phyloP scores from a whole-genome alignment of 108 stramenopile species.

The Nannochloropsis salina region DNA sequence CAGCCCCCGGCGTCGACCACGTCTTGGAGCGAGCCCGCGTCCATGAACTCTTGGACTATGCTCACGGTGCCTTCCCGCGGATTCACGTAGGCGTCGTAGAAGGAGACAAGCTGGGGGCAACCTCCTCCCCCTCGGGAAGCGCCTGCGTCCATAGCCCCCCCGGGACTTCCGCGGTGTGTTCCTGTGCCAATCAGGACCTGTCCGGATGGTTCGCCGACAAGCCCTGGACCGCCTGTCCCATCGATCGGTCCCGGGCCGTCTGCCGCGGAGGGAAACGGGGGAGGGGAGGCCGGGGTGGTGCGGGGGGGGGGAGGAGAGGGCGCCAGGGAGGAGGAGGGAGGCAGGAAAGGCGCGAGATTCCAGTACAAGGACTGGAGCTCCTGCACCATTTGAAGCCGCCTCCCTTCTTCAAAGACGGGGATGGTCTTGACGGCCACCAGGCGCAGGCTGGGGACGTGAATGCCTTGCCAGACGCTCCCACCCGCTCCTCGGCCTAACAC shows the following conservation, averaged over 20 bases:
- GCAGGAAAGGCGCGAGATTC: slow-evolving; percentile 25
- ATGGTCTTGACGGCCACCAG: slow-evolving; percentile 63
- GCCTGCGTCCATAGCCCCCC: neutral
- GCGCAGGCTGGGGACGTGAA: slow-evolving; percentile 59
- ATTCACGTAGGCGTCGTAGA: slow-evolving; percentile 62
- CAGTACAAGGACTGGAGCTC: slow-evolving; percentile 58
- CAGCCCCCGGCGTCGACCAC: slow-evolving; percentile 43
- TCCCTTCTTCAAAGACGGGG: slow-evolving; percentile 53
- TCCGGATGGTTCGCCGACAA: neutral
- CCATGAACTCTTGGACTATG: slow-evolving; percentile 58
- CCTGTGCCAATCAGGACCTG: neutral
- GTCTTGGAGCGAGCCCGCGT: slow-evolving; percentile 55
- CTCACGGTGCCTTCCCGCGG: slow-evolving; percentile 50
- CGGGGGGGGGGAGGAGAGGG: neutral
- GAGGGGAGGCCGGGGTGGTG: neutral
- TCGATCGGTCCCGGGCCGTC: neutral
- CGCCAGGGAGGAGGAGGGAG: neutral
- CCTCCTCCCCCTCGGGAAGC: neutral
- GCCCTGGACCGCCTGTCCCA: neutral
- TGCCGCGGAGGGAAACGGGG: neutral
- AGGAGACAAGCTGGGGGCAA: slow-evolving; percentile 49
- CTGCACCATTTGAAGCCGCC: slow-evolving; percentile 53
- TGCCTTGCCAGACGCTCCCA: slow-evolving; percentile 57
- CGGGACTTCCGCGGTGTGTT: neutral
- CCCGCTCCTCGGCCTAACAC: slow-evolving; percentile 61